Conservation (phyloP, 192 early-diverging fungal genomes). For the Coemansia sp. region DNA sequence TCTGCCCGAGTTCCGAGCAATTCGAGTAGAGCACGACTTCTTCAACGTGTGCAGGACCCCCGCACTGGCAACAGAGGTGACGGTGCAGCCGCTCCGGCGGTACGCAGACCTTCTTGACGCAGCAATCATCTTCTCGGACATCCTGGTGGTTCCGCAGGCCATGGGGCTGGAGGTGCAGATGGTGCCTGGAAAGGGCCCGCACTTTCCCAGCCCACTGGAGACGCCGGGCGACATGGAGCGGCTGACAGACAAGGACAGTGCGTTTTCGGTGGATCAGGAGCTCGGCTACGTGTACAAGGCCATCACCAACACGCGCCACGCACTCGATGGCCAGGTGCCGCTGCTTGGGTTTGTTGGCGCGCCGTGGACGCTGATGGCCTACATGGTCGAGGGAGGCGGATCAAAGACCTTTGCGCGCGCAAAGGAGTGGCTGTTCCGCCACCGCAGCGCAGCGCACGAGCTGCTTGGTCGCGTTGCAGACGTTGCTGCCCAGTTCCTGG, state of each 20-base stretch:
- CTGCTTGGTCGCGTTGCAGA: constrained; percentile 82
- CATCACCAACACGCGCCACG: constrained; percentile 86
- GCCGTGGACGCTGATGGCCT: constrained; percentile 98
- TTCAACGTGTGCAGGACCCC: constrained; percentile 94
- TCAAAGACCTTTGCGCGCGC: constrained; percentile 88
- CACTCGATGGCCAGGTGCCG: constrained; percentile 82
- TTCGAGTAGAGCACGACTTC: constrained; percentile 85
- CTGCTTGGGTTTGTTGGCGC: constrained; percentile 96
- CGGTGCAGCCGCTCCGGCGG: constrained; percentile 93
- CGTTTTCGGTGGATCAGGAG: constrained; percentile 63
- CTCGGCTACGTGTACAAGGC: constrained; percentile 92
- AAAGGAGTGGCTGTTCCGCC: constrained; percentile 86
- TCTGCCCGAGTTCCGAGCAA: constrained; percentile 90
- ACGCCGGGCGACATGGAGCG: constrained; percentile 69
- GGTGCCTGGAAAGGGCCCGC: constrained; percentile 86
- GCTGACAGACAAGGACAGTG: constrained; percentile 62
- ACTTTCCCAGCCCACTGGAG: constrained; percentile 81
- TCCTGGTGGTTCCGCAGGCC: constrained; percentile 96
- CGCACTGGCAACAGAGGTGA: constrained; percentile 89
- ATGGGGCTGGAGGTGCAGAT: constrained; percentile 94
- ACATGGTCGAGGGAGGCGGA: constrained; percentile 98
- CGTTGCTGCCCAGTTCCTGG: constrained; percentile 80
- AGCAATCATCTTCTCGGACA: constrained; percentile 98
- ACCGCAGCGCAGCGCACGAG: constrained; percentile 72
- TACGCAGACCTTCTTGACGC: constrained; percentile 89